These are phyloP conservation scores for Mycotypha africana DNA, from an alignment of 371 early-diverging fungal species.

Conservation along the genomic window DNA sequence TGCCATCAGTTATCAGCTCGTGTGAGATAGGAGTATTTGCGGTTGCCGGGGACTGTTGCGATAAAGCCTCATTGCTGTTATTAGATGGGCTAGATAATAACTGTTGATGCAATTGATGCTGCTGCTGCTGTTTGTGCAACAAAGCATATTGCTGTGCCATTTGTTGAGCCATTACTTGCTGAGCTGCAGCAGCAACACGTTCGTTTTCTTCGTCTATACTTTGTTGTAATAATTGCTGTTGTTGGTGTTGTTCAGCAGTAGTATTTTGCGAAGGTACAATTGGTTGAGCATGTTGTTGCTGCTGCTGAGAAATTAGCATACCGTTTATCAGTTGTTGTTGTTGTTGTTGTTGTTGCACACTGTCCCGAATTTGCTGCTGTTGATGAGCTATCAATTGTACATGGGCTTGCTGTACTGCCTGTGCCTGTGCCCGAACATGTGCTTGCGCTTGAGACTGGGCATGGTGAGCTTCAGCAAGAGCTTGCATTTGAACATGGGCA, in stretches of 20 bases:
- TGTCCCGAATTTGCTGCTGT: not conserved
- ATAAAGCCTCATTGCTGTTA: not conserved
- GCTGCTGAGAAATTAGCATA: constrained; percentile 5
- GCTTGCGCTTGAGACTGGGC: not conserved
- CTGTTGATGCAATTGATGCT: not conserved
- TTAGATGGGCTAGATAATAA: no score
- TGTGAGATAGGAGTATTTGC: no score
- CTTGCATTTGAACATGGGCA: no score
- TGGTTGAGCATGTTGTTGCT: constrained; percentile 16
- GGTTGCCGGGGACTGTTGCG: not conserved
- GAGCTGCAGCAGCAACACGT: constrained; percentile 14
- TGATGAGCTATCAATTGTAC: constrained; percentile 1
- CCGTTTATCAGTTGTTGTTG: constrained; percentile 6
- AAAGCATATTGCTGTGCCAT: constrained; percentile 23
- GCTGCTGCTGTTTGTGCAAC: constrained; percentile 3
- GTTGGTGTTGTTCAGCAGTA: constrained; percentile 2
- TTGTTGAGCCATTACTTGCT: constrained; percentile 22
- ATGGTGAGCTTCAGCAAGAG: no score
- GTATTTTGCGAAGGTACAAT: constrained; percentile 19
- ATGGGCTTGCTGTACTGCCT: not conserved
- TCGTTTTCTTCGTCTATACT: constrained; percentile 12
- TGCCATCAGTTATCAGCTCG: no score
- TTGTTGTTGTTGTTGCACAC: not conserved
- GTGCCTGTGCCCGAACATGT: not conserved
- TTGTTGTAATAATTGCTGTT: no score